These are phyloP conservation scores for Diaporthe humulicola DNA, from an alignment of 2,329 filamentous ascomycete genomes.

Conservation along the genomic window DNA sequence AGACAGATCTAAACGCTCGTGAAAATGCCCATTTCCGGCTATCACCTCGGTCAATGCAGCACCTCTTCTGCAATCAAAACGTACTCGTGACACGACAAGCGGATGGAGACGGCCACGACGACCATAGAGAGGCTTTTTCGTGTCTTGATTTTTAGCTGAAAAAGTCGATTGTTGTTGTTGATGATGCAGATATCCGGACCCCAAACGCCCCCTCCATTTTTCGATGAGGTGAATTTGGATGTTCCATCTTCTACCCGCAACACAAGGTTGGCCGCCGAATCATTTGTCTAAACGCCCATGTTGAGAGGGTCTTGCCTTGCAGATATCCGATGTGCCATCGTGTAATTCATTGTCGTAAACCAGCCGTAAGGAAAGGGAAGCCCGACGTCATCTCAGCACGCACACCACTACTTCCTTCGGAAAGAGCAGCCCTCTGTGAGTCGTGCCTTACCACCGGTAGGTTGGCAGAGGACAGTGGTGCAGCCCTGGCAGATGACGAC, in stretches of 20 bases:
- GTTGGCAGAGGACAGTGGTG: constrained; percentile 99
- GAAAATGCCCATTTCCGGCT: constrained; percentile 70
- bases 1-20: constrained; percentile 62
- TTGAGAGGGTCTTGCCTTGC: constrained; percentile 61
- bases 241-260: constrained; percentile 82
- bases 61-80: constrained; percentile 51
- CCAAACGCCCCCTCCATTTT: constrained; percentile 77
- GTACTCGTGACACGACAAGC: constrained; percentile 60
- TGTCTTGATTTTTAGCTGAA: constrained; percentile 37
- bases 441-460: constrained; percentile 98
- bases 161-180: constrained; percentile 53
- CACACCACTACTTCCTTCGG: constrained; percentile 94
- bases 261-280: constrained; percentile 45
- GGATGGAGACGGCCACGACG: constrained; percentile 57
- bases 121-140: constrained; percentile 56
- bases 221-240: constrained; percentile 68
- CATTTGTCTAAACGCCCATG: constrained; percentile 64
- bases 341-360: constrained; percentile 60
- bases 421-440: constrained; percentile 99
- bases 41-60: constrained; percentile 64
- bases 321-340: constrained; percentile 69
- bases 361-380: constrained; percentile 61
- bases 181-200: constrained; percentile 86
- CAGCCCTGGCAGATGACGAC: constrained; percentile 99
- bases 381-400: constrained; percentile 48